Evolutionary conservation across 495 filamentous ascomycete species (phyloP).

Genomic region (Penicillium ucsense): DNA sequence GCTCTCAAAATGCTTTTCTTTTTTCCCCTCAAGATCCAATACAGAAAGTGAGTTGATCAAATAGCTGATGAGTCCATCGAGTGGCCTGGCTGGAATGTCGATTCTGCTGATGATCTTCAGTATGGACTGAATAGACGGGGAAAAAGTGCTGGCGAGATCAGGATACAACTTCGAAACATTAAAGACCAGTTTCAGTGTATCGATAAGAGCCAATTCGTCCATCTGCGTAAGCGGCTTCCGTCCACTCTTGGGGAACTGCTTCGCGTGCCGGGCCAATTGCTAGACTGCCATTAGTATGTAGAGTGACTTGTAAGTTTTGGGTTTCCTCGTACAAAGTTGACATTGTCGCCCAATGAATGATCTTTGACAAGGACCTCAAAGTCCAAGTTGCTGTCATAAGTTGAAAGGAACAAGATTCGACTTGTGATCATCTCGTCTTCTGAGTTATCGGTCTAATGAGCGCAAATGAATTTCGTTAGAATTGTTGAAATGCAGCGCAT

Average conservation of each 20-base stretch:
- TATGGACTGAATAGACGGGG: constrained; percentile 57
- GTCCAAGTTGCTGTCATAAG: constrained; percentile 67
- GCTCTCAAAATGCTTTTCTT: constrained; percentile 28
- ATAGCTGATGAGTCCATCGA: constrained; percentile 50
- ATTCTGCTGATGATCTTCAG: constrained; percentile 58
- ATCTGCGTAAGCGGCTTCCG: constrained; percentile 44
- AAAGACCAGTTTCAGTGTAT: constrained; percentile 82
- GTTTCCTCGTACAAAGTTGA: constrained; percentile 43
- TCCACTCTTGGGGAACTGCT: constrained; percentile 42
- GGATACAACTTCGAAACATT: constrained; percentile 71
- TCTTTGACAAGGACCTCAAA: constrained; percentile 60
- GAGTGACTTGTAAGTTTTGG: no score
- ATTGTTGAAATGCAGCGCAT: not conserved
- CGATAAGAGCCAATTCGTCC: constrained; percentile 69
- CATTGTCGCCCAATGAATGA: constrained; percentile 57
- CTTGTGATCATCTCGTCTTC: constrained; percentile 86
- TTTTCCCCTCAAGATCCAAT: constrained; percentile 52
- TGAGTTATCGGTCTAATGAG: constrained; percentile 48
- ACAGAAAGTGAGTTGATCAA: constrained; percentile 76
- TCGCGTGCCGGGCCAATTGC: constrained; percentile 63
- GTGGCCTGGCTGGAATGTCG: constrained; percentile 44
- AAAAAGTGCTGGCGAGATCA: constrained; percentile 48
- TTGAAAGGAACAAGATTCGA: constrained; percentile 76
- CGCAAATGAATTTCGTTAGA: not conserved
- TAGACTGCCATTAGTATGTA: constrained; percentile 12